A percentile compares a stretch with the other conserved stretches of the same genome.
Evolutionary conservation across 2,329 filamentous ascomycete species (phyloP).

Genomic region (Penicillium sp.): DNA sequence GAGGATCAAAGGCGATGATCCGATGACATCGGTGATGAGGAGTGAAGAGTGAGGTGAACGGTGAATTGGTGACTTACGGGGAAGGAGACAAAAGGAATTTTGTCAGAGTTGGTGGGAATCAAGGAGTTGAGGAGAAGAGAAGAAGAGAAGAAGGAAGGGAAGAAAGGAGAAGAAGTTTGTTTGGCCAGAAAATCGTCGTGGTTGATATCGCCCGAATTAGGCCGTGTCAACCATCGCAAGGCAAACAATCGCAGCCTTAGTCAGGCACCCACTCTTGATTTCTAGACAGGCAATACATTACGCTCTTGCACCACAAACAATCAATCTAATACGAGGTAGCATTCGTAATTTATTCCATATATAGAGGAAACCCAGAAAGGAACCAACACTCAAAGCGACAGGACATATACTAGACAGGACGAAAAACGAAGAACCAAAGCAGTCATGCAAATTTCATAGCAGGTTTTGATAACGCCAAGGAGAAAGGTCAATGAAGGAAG

Average conservation of each 20-base stretch:
- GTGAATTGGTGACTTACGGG: background rate
- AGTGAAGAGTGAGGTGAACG: background rate
- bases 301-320: background rate
- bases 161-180: background rate
- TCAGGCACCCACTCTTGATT: background rate
- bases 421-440: background rate
- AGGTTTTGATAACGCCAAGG: slow-evolving; percentile 16
- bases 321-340: slow-evolving; percentile 9
- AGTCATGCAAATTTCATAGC: slow-evolving; percentile 21
- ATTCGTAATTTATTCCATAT: slow-evolving; percentile 7
- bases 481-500: slow-evolving; percentile 16
- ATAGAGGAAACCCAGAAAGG: background rate
- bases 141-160: background rate
- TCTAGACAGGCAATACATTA: background rate
- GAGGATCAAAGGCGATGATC: background rate
- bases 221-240: background rate
- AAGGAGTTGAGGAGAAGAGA: background rate
- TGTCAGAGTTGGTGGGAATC: background rate
- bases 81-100: too few species aligned
- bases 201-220: slow-evolving; percentile 4
- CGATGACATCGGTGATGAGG: slow-evolving; percentile 3
- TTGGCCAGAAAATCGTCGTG: background rate
- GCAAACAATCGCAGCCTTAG: background rate
- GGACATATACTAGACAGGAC: slow-evolving; percentile 10
- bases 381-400: background rate